phyloP scores from a whole-genome alignment of 441 rosid species.

The Populus hybrid region DNA sequence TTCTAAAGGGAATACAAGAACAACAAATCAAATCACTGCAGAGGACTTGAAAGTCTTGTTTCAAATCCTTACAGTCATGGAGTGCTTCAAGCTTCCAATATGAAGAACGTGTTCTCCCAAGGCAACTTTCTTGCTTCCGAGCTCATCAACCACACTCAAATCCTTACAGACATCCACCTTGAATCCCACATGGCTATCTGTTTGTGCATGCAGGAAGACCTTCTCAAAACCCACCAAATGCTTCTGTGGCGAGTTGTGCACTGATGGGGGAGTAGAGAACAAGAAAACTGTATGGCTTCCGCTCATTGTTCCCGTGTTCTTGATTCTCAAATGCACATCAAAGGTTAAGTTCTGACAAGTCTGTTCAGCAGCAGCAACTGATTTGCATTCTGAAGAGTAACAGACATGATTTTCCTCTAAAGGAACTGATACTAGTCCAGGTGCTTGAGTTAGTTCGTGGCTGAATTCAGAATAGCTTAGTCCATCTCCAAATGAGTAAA shows the following conservation, averaged over 20 bases:
- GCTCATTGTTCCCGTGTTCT: slow-evolving; percentile 43
- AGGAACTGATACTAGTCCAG: slow-evolving; percentile 34
- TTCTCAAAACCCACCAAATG: slow-evolving; percentile 78
- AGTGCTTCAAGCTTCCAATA: slow-evolving; percentile 67
- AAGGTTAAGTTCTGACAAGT: slow-evolving; percentile 41
- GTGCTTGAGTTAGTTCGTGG: slow-evolving; percentile 53
- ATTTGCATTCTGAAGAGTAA: slow-evolving; percentile 51
- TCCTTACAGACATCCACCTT: slow-evolving; percentile 71
- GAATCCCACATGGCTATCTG: slow-evolving; percentile 47
- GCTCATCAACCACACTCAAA: slow-evolving; percentile 73
- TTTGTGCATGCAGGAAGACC: slow-evolving; percentile 38
- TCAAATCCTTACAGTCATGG: slow-evolving; percentile 57
- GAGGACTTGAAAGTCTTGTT: slow-evolving; percentile 16
- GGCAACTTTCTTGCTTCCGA: slow-evolving; percentile 59
- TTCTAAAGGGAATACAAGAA: not conserved
- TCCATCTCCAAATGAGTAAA: slow-evolving; percentile 76
- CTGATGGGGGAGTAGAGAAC: slow-evolving; percentile 66
- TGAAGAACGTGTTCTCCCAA: slow-evolving; percentile 75
- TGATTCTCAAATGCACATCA: slow-evolving; percentile 48
- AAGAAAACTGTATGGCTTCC: slow-evolving; percentile 77
- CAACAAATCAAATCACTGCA: not conserved
- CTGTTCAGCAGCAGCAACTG: slow-evolving; percentile 43
- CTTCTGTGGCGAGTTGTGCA: slow-evolving; percentile 70
- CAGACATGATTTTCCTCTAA: slow-evolving; percentile 57
- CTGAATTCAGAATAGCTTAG: slow-evolving; percentile 51